Evolutionary conservation across 2,329 filamentous ascomycete genomes (phyloP).

Genomic region (Didymosphaeria variabile): DNA sequence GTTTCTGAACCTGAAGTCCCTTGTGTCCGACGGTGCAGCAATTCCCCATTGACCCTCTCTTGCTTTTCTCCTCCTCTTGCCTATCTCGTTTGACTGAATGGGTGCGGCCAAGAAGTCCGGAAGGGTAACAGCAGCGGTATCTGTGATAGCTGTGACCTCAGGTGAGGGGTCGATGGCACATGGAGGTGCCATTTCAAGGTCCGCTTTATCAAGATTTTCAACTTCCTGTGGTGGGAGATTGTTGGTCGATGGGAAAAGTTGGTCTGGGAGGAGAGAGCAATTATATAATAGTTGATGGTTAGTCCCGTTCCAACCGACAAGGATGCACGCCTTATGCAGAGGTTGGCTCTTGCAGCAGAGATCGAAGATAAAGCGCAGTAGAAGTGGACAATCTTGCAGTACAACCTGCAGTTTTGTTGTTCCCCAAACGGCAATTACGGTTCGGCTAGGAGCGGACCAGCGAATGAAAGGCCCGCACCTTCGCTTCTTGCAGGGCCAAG

Average conservation of each 20-base stretch:
- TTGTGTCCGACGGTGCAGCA: conserved; percentile 79
- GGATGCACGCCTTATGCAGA: conserved; percentile 27
- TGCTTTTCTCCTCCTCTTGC: conserved; percentile 73
- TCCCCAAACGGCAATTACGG: conserved; percentile 26
- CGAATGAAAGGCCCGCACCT: conserved; percentile 28
- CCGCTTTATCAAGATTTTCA: not conserved
- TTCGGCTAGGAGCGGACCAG: conserved; percentile 47
- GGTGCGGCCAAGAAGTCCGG: conserved; percentile 63
- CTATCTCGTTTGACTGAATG: conserved; percentile 68
- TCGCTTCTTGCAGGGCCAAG: conserved; percentile 27
- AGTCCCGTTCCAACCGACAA: not conserved
- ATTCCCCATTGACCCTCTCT: conserved; percentile 76
- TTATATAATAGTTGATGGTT: conserved; percentile 6
- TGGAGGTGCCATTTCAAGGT: conserved; percentile 42
- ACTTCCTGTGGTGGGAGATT: not conserved
- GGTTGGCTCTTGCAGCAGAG: conserved; percentile 6
- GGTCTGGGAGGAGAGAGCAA: not conserved
- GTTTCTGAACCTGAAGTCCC: conserved; percentile 78
- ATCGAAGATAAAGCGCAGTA: not conserved
- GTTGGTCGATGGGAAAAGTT: not conserved
- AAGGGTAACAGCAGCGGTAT: conserved; percentile 57
- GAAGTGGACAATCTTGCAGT: conserved; percentile 10
- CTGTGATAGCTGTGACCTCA: conserved; percentile 55
- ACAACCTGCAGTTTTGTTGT: conserved; percentile 26
- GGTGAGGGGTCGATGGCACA: conserved; percentile 41